Base-by-base conservation (phyloP, 2,329 filamentous ascomycete genomes). In the Domatiomyces globalis region DNA sequence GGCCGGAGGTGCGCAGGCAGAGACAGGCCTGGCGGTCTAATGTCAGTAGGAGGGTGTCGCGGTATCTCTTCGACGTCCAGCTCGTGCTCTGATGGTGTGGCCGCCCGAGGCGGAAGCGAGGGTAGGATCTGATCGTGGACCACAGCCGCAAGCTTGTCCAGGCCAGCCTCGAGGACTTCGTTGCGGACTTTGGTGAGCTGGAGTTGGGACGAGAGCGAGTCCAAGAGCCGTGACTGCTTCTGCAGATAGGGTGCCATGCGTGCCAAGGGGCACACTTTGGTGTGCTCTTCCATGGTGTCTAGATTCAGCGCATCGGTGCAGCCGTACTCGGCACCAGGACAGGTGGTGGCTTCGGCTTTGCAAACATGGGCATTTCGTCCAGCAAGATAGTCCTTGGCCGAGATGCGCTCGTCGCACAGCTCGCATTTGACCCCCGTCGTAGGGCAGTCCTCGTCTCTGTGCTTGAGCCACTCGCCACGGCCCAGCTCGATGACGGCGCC, bases 261-360 rank as follows among this genome's bases (percentile, higher is more conserved):
- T 9, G 75, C 70, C 45, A 80, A 68, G 0, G 73, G 69, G 59
- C 79, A 83, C 25, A 63, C 62, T 48, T 67, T 64, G 47, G 72
- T 67, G 56, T 77, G 73, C 43, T 68, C 63, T 43, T 67, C 64
- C 29, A 68, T 60, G 17, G 68, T 65, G 19, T 63, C 62, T 10
- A 64, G 63, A 54, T 64, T 66, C 55, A 67, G 58, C 42, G 65
- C 67, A 43, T 66, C 62, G 4, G 60, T 61, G 52, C 71, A 73
- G n/a, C 71, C 71, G 50, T 68, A 72, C 53, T 66, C 43, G 20
- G 25, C 53, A 3, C 58, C 60, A 10, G 60, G 56, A 52, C 60
- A 62, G 44, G 17, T 18, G 8, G 49, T 44, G 18, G 39, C 33
- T 22, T 65, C 60, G 20, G 69, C 53, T 27, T 63, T 61, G 48